Evolutionary conservation across 2,329 filamentous ascomycete genomes (phyloP).

Genomic region (Fusarium lyarnte): DNA sequence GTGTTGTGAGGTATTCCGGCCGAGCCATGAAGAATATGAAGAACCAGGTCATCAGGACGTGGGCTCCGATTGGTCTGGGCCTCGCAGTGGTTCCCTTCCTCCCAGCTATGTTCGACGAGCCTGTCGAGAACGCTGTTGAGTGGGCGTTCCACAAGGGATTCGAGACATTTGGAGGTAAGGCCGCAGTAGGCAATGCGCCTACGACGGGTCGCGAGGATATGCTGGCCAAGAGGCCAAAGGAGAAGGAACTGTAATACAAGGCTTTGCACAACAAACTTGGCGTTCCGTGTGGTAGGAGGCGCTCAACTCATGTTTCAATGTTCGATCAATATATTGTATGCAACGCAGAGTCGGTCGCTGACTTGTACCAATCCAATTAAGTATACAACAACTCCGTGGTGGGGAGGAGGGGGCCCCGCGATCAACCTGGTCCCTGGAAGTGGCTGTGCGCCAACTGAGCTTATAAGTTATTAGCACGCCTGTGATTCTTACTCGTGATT

Average conservation of each 20-base stretch:
- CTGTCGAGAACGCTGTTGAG: constrained; percentile 91
- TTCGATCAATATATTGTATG: background rate
- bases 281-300: constrained; percentile 28
- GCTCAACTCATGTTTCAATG: constrained; percentile 37
- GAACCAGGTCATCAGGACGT: constrained; percentile 80
- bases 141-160: constrained; percentile 90
- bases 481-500: background rate
- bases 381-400: background rate
- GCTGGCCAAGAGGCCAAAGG: constrained; percentile 54
- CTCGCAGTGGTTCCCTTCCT: constrained; percentile 82
- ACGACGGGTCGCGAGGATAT: constrained; percentile 60
- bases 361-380: background rate
- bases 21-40: constrained; percentile 84
- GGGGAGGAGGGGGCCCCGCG: constrained; percentile 30
- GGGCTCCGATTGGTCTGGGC: constrained; percentile 89
- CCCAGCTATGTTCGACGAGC: constrained; percentile 87
- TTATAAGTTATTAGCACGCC: background rate
- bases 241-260: constrained; percentile 54
- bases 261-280: constrained; percentile 14
- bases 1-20: constrained; percentile 89
- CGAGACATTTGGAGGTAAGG: constrained; percentile 72
- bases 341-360: background rate
- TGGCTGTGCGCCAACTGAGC: constrained; percentile 23
- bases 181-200: constrained; percentile 65
- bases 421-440: constrained; percentile 15